Percentiles rank a stretch among this genome's conserved stretches.
These are phyloP conservation scores for Carex myosuroides DNA, from an alignment of 176 grass and related monocot species.

Conservation along the genomic window DNA sequence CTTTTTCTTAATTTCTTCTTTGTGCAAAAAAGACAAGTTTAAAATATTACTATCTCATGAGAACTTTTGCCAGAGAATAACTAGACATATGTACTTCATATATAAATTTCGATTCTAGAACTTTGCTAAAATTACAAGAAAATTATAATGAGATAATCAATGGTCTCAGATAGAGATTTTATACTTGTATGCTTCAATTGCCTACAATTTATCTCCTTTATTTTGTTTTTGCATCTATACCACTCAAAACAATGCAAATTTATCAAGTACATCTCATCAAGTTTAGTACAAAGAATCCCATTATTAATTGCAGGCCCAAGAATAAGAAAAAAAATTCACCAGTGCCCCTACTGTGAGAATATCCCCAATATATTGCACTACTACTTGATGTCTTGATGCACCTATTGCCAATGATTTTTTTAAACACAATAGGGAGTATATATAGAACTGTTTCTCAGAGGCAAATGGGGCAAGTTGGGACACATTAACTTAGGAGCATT, in stretches of 20 bases:
- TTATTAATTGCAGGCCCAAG: background rate
- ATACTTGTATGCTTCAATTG: background rate
- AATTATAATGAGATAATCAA: background rate
- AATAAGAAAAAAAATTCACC: background rate
- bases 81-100: background rate
- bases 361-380: background rate
- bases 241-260: background rate
- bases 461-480: constrained; percentile 7
- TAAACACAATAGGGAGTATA: background rate
- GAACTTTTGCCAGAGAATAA: background rate
- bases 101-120: background rate
- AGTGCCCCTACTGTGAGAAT: background rate
- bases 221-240: background rate
- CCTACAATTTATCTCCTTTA: background rate
- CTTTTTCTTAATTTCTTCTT: background rate
- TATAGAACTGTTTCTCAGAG: background rate
- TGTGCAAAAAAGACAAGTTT: background rate
- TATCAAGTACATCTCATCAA: background rate
- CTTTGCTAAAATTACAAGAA: background rate
- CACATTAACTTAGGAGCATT: background rate
- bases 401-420: background rate
- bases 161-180: background rate
- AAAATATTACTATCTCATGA: background rate
- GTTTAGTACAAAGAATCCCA: background rate
- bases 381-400: background rate